A percentile compares a stretch with the other conserved stretches of the same genome.
These are phyloP conservation scores for Aquilaria sinensis DNA, from an alignment of 345 rosid genomes.

Conservation along the genomic window DNA sequence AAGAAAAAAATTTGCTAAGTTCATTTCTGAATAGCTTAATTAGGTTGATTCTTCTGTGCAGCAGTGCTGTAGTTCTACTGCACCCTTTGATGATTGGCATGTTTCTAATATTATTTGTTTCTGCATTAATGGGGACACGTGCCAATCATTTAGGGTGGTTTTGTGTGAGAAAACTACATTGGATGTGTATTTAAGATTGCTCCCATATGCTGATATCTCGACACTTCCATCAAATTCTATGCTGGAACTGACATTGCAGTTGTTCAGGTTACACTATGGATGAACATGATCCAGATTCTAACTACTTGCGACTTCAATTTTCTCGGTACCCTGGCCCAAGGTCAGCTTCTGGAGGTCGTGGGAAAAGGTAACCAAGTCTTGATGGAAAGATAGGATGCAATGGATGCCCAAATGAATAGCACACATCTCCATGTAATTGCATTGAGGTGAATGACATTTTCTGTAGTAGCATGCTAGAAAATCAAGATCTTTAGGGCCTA, in stretches of 20 bases:
- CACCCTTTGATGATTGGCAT: too few relatives aligned
- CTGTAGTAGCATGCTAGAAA: conserved; percentile 5
- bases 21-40: too few relatives aligned
- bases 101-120: too few relatives aligned
- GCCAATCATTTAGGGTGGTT: too few relatives aligned
- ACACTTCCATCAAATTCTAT: neutral
- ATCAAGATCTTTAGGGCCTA: conserved; percentile 7
- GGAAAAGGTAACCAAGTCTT: conserved; percentile 46
- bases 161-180: too few relatives aligned
- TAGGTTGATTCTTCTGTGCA: too few relatives aligned
- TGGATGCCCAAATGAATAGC: conserved; percentile 8
- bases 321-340: conserved; percentile 70
- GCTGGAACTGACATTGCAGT: conserved; percentile 12
- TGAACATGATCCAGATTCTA: conserved; percentile 61
- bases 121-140: too few relatives aligned
- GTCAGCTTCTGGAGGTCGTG: conserved; percentile 47
- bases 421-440: conserved; percentile 2
- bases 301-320: conserved; percentile 62
- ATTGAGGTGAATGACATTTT: conserved; percentile 7
- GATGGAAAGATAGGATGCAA: conserved; percentile 10
- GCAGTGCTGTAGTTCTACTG: too few relatives aligned
- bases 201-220: too few relatives aligned
- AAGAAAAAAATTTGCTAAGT: too few relatives aligned
- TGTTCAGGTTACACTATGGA: conserved; percentile 71
- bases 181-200: too few relatives aligned